phyloP scores from a whole-genome alignment of 768 basidiomycete species.

The Boletus barrowsii region DNA sequence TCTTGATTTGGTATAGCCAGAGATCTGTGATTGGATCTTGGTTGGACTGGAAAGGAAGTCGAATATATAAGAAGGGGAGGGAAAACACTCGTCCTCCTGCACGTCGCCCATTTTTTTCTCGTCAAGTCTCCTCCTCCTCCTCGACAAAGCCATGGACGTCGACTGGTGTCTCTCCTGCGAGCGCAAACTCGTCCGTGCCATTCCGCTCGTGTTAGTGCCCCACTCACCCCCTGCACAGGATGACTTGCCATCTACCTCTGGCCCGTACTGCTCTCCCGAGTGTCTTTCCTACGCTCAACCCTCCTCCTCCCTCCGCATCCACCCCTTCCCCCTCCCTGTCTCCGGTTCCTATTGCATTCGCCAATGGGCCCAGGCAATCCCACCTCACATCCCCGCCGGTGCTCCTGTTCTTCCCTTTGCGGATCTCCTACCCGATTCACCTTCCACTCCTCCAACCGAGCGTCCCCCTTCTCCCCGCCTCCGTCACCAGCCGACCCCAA shows the following conservation, averaged over 20 bases:
- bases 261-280: constrained; percentile 56
- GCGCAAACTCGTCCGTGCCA: constrained; percentile 49
- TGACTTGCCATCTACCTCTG: constrained; percentile 27
- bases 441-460: constrained; percentile 4
- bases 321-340: neutral
- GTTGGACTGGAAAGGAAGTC: constrained; percentile 18
- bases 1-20: constrained; percentile 7
- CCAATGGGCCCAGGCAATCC: constrained; percentile 32
- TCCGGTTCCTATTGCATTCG: constrained; percentile 20
- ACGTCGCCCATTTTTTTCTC: constrained; percentile 20
- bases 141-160: constrained; percentile 47
- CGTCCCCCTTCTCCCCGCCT: constrained; percentile 20
- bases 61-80: constrained; percentile 29
- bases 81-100: constrained; percentile 4
- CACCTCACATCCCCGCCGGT: constrained; percentile 30
- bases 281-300: constrained; percentile 38
- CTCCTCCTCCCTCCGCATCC: constrained; percentile 22
- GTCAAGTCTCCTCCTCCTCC: neutral
- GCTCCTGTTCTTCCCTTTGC: constrained; percentile 29
- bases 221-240: constrained; percentile 14
- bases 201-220: neutral
- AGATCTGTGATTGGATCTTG: constrained; percentile 26
- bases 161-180: constrained; percentile 73
- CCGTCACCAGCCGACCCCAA: constrained; percentile 29
- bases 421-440: constrained; percentile 8